Evolutionary conservation across 2,329 filamentous ascomycete species (phyloP).

Genomic region (Penicillium sp.): DNA sequence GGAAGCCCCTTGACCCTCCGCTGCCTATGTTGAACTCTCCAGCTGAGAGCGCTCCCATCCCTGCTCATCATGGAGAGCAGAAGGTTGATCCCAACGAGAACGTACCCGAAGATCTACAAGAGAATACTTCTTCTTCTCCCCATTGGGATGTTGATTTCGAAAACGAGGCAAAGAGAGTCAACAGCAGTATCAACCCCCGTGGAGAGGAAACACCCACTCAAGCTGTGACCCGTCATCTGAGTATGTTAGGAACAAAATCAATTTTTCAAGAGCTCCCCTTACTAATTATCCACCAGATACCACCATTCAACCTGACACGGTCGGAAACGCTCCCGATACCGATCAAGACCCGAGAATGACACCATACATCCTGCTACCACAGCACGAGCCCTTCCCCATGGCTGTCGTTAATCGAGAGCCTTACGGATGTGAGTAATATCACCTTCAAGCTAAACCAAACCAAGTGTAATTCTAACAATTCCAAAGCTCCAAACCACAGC

Average conservation of each 20-base stretch:
- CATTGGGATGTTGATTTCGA: constrained; percentile 66
- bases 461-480: not conserved
- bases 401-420: constrained; percentile 70
- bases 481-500: constrained; percentile 56
- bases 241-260: constrained; percentile 23
- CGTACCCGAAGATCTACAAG: constrained; percentile 41
- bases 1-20: constrained; percentile 61
- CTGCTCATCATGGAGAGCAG: constrained; percentile 20
- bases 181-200: constrained; percentile 56
- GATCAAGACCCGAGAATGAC: constrained; percentile 60
- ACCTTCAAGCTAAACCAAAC: not conserved
- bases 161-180: constrained; percentile 63
- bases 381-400: constrained; percentile 64
- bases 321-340: constrained; percentile 57
- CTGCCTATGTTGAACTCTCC: constrained; percentile 58
- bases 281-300: constrained; percentile 43
- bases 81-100: constrained; percentile 7
- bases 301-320: constrained; percentile 54
- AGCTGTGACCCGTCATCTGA: constrained; percentile 66
- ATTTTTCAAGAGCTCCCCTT: not conserved
- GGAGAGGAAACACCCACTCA: constrained; percentile 56
- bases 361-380: constrained; percentile 62
- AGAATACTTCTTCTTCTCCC: constrained; percentile 60
- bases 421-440: constrained; percentile 51
- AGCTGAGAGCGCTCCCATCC: constrained; percentile 37